phyloP scores from a whole-genome alignment of 2,329 filamentous ascomycete genomes.

The Talaromyces rugulosus region DNA sequence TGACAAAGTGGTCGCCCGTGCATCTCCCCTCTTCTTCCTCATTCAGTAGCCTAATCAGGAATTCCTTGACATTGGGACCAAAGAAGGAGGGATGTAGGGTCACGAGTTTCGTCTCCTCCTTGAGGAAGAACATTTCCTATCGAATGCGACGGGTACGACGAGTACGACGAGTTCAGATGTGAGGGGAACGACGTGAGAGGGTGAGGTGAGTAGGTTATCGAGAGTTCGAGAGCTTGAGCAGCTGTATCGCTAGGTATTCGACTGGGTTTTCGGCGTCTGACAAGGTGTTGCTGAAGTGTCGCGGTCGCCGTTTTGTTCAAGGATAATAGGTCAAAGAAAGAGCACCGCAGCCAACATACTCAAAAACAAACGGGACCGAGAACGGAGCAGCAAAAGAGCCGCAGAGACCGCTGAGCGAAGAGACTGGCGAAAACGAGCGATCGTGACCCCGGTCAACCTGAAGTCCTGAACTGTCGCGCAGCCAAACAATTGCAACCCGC shows the following conservation, averaged over 20 bases:
- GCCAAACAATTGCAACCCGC: background rate
- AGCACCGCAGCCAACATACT: background rate
- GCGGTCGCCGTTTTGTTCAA: background rate
- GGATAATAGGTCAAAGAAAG: background rate
- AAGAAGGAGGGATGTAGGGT: slow-evolving; percentile 97
- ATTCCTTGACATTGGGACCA: slow-evolving; percentile 84
- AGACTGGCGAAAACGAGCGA: background rate
- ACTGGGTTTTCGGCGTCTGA: background rate
- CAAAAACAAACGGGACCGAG: background rate
- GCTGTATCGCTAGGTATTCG: background rate
- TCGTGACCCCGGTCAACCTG: background rate
- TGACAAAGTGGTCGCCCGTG: slow-evolving; percentile 94
- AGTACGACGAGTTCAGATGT: background rate
- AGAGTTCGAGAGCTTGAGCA: background rate
- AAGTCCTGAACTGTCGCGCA: background rate
- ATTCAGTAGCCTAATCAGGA: slow-evolving; percentile 83
- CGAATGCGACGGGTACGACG: background rate
- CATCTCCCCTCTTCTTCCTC: slow-evolving; percentile 94
- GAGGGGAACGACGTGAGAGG: background rate
- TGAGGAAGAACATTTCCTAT: slow-evolving; percentile 86
- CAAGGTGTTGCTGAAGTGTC: slow-evolving; percentile 15
- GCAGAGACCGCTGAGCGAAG: background rate
- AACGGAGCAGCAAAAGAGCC: background rate
- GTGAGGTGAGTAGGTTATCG: background rate
- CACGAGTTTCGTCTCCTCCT: slow-evolving; percentile 91